phyloP scores from a whole-genome alignment of 2,329 filamentous ascomycete species.

The Blastomyces parvus region DNA sequence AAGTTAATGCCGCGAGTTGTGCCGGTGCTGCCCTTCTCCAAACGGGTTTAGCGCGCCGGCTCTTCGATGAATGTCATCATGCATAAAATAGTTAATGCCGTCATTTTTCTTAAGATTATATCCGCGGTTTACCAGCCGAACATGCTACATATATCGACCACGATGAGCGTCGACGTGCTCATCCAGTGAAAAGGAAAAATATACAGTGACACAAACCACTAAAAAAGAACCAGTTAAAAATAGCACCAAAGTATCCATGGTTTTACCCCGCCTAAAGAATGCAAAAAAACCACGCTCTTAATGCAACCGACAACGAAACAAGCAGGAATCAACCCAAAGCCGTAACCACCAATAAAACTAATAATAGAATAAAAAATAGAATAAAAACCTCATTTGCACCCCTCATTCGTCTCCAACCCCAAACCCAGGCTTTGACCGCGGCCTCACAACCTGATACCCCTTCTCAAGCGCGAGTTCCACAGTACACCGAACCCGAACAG shows the following conservation, averaged over 20 bases:
- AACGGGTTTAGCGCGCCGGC: neutral
- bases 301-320: neutral
- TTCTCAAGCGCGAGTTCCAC: constrained; percentile 81
- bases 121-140: no score
- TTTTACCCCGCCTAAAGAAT: neutral
- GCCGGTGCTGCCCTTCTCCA: neutral
- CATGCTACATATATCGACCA: no score
- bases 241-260: neutral
- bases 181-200: neutral
- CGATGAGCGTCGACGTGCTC: neutral
- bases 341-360: neutral
- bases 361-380: neutral
- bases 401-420: constrained; percentile 3
- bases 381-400: neutral
- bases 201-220: neutral
- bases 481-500: constrained; percentile 69
- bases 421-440: constrained; percentile 20
- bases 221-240: neutral
- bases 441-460: constrained; percentile 65
- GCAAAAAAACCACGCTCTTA: neutral
- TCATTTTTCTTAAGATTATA: neutral
- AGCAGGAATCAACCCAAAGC: neutral
- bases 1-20: neutral
- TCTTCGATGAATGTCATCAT: neutral
- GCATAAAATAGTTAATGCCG: constrained; percentile 1